Evolutionary conservation across 2,329 filamentous ascomycete species (phyloP), one percentile per base, ranked within the genome.

Genomic region (Gnomoniopsis smithogilvyi): DNA sequence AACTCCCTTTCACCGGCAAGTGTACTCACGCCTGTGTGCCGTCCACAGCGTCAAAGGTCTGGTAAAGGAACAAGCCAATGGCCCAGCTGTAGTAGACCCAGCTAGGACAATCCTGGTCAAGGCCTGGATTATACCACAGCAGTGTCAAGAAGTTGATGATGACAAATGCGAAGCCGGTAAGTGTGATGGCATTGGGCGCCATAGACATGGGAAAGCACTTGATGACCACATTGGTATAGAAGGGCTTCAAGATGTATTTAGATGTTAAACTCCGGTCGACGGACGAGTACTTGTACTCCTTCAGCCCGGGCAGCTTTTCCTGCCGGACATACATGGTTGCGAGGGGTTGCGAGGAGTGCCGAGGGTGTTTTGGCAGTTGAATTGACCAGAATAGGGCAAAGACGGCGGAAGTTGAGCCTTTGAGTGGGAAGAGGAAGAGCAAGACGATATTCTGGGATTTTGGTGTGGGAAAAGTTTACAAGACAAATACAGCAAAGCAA

Each of bases 71-170:
- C 65, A 99, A 77, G 2, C 95, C 95, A 34, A 90, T 74, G 3
- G 93, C 89, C 91, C 93, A 99, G 68, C 86, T 90, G 65, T 89
- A 90, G 79, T 99, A 99, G 17, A 99, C 94, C 95, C 95, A 99
- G 1, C 85, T 72, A 11, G 95, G 95, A 72, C 94, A 98, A 73
- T 99, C 91, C 74, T 91, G 88, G 75, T 98, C 93, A 51, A 99
- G 82, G 0, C 85, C 90, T n/a, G 95, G 95, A 67, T 91, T 95
- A 77, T 96, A 99, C 90, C 92, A 98, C 58, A 99, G 82, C 74
- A 99, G 76, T 7, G 95, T 97, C 67, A 96, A 74, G 74, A 98
- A 84, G 76, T 99, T 99, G 70, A 86, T 75, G 63, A 98, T 81
- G 67, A 99, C 87, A 70, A 99, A 98, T 67, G 83, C 80, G 77